Evolutionary conservation across 305 asterid species (phyloP).

Genomic region (Fraxinus xanthoxyloides): DNA sequence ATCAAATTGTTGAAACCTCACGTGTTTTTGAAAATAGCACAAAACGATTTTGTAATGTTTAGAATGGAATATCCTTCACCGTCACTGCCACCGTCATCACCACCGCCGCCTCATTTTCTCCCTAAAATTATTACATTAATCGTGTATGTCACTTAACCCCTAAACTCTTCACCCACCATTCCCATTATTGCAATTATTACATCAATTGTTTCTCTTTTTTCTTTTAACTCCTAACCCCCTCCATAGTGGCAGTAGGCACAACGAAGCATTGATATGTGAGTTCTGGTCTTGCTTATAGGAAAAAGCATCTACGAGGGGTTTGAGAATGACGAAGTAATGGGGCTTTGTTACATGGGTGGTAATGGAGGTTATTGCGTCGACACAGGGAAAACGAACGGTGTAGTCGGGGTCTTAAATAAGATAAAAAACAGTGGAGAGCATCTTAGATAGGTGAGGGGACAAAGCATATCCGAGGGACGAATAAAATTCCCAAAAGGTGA

Average conservation of each 20-base stretch:
- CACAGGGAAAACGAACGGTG: conserved; percentile 67
- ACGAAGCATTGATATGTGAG: conserved; percentile 69
- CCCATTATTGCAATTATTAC: no score
- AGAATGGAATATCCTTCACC: no score
- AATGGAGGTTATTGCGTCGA: conserved; percentile 62
- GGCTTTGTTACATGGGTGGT: conserved; percentile 54
- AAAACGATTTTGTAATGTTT: no score
- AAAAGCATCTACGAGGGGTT: conserved; percentile 62
- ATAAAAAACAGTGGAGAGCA: conserved; percentile 66
- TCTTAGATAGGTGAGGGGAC: conserved; percentile 58
- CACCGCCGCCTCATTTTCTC: no score
- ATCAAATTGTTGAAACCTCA: no score
- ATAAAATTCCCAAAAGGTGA: conserved; percentile 54
- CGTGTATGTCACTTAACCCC: no score
- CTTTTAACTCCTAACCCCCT: conserved; percentile 24
- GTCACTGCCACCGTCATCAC: no score
- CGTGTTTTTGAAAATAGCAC: no score
- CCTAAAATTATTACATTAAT: no score
- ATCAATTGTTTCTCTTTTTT: no score
- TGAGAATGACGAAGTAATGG: conserved; percentile 49
- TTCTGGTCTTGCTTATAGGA: conserved; percentile 71
- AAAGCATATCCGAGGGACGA: conserved; percentile 73
- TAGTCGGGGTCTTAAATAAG: conserved; percentile 80
- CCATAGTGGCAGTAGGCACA: conserved; percentile 77
- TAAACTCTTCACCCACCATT: no score